Evolutionary conservation across 768 basidiomycete species (phyloP), one percentile per base, ranked within the genome.

Genomic region (Tephrocybe sp.): DNA sequence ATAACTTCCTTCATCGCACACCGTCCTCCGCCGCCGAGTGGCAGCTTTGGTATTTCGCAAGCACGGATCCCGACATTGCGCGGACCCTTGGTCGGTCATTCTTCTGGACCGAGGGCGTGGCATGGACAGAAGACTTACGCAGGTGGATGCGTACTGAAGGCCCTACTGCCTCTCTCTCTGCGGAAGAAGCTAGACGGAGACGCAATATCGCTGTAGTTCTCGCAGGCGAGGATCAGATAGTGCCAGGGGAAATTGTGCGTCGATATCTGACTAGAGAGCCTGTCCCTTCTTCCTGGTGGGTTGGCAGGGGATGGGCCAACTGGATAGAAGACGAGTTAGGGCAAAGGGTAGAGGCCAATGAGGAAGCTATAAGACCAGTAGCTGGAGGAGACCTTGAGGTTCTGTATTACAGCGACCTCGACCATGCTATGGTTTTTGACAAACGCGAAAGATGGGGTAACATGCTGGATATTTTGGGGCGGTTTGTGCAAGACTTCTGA

Each of bases 1-100:
- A 74, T 61, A 86, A 85, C 61, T 87, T 87, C 50, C 69, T 87
- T 31, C 85, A 87, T 64, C 78, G 86, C 18, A 53, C 6, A 72
- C 85, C n/a, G 32, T 52, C 42, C 54, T 56, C n/a, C 1, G 63
- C 65, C 42, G 59, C 47, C 58, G 80, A 87, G 55, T 84, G 82
- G 82, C 71, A 83, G 64, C 55, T 87, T 43, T 86, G 83, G 80
- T 87, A 82, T 57, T 86, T 87, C 55, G 74, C 83, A 18, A 79
- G 77, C 47, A 76, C 78, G 9, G 86, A 87, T 54, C 67, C 82
- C 9, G 84, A 86, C 56, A 73, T 84, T 38, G 76, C 84, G 41
- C 73, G 80, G 2, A 74, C 80, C 32, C 71, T 87, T 13, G 69
- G 73, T 12, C 70, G 86, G 2, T 73, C 81, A 45, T 86, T 87